Base-by-base conservation (phyloP, 192 early-diverging fungal genomes). In the Lunasporangiospora selenospora region DNA sequence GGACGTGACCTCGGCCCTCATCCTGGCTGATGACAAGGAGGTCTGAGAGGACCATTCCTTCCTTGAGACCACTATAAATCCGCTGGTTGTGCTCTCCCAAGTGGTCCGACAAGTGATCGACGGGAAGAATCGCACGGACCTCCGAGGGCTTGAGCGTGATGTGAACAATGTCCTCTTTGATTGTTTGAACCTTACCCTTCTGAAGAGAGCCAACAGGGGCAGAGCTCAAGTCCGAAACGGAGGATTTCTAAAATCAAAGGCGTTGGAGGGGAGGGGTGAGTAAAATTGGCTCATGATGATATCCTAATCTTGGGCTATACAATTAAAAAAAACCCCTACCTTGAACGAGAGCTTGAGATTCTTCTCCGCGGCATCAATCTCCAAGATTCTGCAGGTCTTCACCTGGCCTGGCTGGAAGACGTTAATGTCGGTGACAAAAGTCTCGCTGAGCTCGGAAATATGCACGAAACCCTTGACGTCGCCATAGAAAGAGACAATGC, bases 401-500 rank as follows among this genome's bases (percentile, higher is more conserved):
- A 85, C 76, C 53, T 94, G 87, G 8, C 90, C 90, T 4, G 79
- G 69, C 38, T 79, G 79, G 42, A 90, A 90, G 19, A 81, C 75
- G 12, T 81, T 60, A n/a, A 86, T 66, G 43, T 84, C 62, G 40
- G 75, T 66, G 50, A 75, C 67, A 43, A 62, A 75, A 7, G 62
- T 52, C 37, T 83, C 81, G 40, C 61, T 58, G 34, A 67, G 83
- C 63, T 95, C 92, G 11, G 78, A 51, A 29, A 81, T 78, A n/a
- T 90, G 93, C 24, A 82, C 84, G 58, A 96, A 83, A 2, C 82
- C 92, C 44, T 75, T 65, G 8, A 92, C 67, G 42, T 89, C 80
- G 77, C 90, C 87, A 82, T 89, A 98, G 53, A 97, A 95, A 10
- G 62, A 53, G 8, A 96, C 87, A 36, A 94, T 75, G 49, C 86